Evolutionary conservation across 2,329 filamentous ascomycete genomes (phyloP).

Genomic region (Zymoseptoria crescenta): DNA sequence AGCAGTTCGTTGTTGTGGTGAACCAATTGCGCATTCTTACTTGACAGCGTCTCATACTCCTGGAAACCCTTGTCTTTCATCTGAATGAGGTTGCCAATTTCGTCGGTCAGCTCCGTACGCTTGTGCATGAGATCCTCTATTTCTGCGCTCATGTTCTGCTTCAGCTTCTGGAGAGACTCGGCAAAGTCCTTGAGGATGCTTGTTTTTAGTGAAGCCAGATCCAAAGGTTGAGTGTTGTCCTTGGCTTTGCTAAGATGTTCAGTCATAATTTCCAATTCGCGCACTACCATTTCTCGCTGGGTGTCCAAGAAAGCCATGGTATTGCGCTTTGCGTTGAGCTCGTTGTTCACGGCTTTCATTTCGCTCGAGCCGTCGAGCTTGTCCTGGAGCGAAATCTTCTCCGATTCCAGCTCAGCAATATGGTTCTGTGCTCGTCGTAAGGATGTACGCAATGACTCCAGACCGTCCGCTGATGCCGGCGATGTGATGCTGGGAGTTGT

Average conservation of each 20-base stretch:
- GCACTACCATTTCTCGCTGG: conserved; percentile 90
- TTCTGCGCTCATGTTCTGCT: conserved; percentile 65
- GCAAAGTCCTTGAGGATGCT: conserved; percentile 56
- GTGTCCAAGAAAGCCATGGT: conserved; percentile 92
- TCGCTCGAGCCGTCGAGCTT: conserved; percentile 51
- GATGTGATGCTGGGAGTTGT: conserved; percentile 19
- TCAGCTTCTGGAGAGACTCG: conserved; percentile 57
- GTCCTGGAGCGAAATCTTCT: conserved; percentile 52
- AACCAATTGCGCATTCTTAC: conserved; percentile 87
- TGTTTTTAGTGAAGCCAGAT: conserved; percentile 62
- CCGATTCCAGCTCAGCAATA: conserved; percentile 78
- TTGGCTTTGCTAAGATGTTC: conserved; percentile 84
- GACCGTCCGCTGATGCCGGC: conserved; percentile 13
- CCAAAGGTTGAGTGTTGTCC: conserved; percentile 69
- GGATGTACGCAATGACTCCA: conserved; percentile 15
- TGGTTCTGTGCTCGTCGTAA: conserved; percentile 17
- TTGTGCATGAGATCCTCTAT: conserved; percentile 89
- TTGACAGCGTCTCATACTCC: conserved; percentile 90
- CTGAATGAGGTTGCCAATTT: conserved; percentile 71
- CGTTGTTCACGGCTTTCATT: conserved; percentile 73
- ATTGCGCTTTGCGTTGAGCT: conserved; percentile 84
- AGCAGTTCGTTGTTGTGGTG: conserved; percentile 95
- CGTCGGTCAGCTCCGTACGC: conserved; percentile 73
- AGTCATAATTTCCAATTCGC: conserved; percentile 80
- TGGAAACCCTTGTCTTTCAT: conserved; percentile 89